Evolutionary conservation across 208 protist genomes (phyloP).

Genomic region (Angomonas deanei): DNA sequence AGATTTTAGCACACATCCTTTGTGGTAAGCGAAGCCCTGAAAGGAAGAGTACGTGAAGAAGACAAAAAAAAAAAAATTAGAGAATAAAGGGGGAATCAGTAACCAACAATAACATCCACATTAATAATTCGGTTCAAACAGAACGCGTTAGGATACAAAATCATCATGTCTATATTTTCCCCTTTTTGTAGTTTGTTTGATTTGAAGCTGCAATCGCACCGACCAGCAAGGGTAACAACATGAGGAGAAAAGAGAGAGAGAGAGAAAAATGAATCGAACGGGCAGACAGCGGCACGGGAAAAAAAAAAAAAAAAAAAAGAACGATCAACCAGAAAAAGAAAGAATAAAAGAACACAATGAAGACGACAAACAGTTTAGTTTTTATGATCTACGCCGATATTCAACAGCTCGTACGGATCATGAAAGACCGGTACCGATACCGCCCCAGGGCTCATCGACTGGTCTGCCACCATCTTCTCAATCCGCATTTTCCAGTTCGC

Average conservation of each 20-base stretch:
- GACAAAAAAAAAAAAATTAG: conserved; percentile 12
- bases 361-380: not conserved
- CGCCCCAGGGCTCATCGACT: not conserved
- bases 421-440: conserved; percentile 28
- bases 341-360: not conserved
- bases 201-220: not conserved
- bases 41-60: not conserved
- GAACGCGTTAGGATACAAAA: conserved; percentile 28
- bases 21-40: not conserved
- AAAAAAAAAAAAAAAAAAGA: not conserved
- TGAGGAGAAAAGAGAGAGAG: not conserved
- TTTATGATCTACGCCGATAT: not conserved
- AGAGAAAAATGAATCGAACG: not conserved
- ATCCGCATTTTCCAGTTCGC: conserved; percentile 35
- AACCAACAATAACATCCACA: conserved; percentile 11
- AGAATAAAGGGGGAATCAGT: too few relatives aligned
- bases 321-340: not conserved
- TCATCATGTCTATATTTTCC: conserved; percentile 1
- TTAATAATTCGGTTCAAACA: conserved; percentile 41
- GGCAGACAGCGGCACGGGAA: not conserved
- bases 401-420: not conserved
- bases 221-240: too few relatives aligned
- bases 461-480: conserved; percentile 4
- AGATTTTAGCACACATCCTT: not conserved
- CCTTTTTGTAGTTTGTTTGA: not conserved